These are phyloP conservation scores for Candida golubevii DNA, from an alignment of 805 yeast species.

Conservation along the genomic window DNA sequence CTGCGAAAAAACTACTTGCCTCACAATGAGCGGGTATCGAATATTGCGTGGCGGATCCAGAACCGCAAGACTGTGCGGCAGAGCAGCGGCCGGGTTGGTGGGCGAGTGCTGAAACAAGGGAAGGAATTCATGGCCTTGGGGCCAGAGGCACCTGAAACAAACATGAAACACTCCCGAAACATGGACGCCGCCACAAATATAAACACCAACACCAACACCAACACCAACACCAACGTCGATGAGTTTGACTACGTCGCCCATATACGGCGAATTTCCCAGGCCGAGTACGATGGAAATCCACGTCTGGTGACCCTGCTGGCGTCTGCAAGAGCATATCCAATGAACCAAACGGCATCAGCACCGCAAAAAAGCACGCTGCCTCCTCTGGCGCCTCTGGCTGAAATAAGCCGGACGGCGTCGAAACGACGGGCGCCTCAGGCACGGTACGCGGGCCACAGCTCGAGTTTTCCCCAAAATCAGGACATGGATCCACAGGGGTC, in stretches of 20 bases:
- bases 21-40: slow-evolving; percentile 38
- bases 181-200: not conserved
- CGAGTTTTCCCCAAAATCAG: not conserved
- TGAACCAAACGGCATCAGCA: not conserved
- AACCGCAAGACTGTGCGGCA: slow-evolving; percentile 27
- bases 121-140: not conserved
- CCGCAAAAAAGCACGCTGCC: not conserved
- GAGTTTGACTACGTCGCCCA: slow-evolving; percentile 46
- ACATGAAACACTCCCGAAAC: not conserved
- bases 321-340: not conserved
- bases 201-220: not conserved
- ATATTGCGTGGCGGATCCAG: slow-evolving; percentile 45
- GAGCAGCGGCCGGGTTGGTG: slow-evolving; percentile 1
- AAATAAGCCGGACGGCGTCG: not conserved
- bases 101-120: not conserved
- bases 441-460: not conserved
- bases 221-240: slow-evolving; percentile 26
- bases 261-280: slow-evolving; percentile 39
- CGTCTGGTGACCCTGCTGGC: not conserved
- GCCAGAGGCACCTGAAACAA: not conserved
- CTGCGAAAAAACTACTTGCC: slow-evolving; percentile 39
- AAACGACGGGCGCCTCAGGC: not conserved
- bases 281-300: slow-evolving; percentile 22
- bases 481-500: slow-evolving; percentile 9
- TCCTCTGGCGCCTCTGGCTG: not conserved